Base-by-base conservation (phyloP, 164 flowering plant species). In the Buxus sempervirens region DNA sequence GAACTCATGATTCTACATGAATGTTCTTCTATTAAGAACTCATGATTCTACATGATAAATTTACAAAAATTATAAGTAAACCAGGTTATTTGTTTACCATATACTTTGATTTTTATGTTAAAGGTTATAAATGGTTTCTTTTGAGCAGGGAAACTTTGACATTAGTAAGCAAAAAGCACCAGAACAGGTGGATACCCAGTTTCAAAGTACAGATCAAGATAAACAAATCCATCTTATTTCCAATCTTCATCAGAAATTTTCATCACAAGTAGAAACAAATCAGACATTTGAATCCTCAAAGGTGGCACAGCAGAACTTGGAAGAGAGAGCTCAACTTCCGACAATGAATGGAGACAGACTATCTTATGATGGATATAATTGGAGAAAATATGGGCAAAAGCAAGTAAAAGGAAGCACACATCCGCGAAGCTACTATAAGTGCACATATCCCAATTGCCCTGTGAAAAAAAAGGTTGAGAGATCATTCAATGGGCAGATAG, bases 321-420 rank as follows among this genome's bases (percentile, higher is more conserved):
- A 82, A 65, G 85, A 82, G 53, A 82, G 72, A 72, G 63, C 70
- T 41, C 25, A 67, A 28, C 70, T 75, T 0, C 60, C 77, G 15
- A 58, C 80, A 24, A 71, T 72, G 5, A 78, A 51, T 58, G 76
- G 64, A 51, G 95, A 84, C 65, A 79, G 87, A 56, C 86, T 84
- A 54, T 84, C 96, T 60, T 89, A 85, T 76, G 99, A 95, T 77
- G 96, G 98, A 32, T 89, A 90, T 73, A 95, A 87, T 62, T 95
- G 99, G 99, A 85, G 97, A 73, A 95, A 95, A 73, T 95, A 95
- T 70, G 99, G 99, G 54, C 99, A 95, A 68, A 95, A 95, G 78
- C 99, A 89, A 73, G 99, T 95, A 18, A 95, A 95, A 86, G 99
- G 99, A 65, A 95, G 99, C 41, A 93, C 90, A 68, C 87, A 79